phyloP scores from a whole-genome alignment of 2,329 filamentous ascomycete species.

The Aspergillus sp. region DNA sequence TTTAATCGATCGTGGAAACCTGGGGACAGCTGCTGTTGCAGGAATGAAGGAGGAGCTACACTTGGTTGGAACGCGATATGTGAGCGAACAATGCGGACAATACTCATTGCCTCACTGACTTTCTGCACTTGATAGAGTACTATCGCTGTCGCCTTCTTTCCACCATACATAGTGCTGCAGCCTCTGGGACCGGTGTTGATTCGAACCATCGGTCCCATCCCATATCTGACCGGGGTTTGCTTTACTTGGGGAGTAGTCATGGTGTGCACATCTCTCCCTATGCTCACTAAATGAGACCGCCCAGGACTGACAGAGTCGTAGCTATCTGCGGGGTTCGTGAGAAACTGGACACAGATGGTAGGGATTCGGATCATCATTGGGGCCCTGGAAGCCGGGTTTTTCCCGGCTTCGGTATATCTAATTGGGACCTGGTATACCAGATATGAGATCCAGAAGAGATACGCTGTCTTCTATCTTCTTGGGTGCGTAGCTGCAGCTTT shows the following conservation, averaged over 20 bases:
- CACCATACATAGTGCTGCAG: constrained; percentile 9
- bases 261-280: neutral
- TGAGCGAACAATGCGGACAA: neutral
- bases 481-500: constrained; percentile 66
- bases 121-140: constrained; percentile 5
- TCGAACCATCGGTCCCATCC: constrained; percentile 5
- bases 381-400: constrained; percentile 45
- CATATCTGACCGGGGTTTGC: constrained; percentile 5
- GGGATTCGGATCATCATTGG: constrained; percentile 44
- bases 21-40: constrained; percentile 14
- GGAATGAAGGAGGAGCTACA: constrained; percentile 15
- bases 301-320: neutral
- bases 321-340: constrained; percentile 15
- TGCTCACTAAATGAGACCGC: neutral
- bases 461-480: constrained; percentile 67
- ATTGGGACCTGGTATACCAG: constrained; percentile 45
- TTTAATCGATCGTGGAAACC: constrained; percentile 18
- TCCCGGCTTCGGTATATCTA: constrained; percentile 46
- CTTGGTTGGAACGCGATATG: constrained; percentile 13
- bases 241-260: constrained; percentile 9
- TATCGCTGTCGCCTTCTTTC: constrained; percentile 17
- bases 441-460: constrained; percentile 68
- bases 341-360: constrained; percentile 36
- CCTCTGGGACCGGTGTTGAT: constrained; percentile 3
- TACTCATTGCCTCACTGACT: no score